Evolutionary conservation across 768 basidiomycete species (phyloP).

Genomic region (Boletus tomentosulus): DNA sequence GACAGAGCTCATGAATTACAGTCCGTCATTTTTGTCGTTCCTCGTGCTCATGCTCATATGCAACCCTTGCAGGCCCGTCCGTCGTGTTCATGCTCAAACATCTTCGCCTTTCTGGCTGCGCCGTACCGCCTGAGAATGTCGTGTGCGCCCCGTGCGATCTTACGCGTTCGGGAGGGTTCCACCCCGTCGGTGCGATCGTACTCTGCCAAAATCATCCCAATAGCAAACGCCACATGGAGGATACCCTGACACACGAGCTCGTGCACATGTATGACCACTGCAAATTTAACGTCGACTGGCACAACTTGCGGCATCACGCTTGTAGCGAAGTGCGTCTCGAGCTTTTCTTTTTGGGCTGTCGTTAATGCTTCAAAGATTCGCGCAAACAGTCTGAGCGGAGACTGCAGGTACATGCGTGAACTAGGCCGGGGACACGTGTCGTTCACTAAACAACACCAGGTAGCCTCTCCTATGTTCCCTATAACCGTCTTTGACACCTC

Average conservation of each 20-base stretch:
- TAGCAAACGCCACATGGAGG: conserved; percentile 84
- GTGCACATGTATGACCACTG: conserved; percentile 95
- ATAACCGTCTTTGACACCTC: conserved; percentile 11
- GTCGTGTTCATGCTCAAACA: conserved; percentile 92
- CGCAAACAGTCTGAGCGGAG: conserved; percentile 90
- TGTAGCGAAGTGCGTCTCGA: conserved; percentile 81
- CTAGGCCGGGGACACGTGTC: conserved; percentile 67
- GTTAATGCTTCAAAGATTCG: conserved; percentile 66
- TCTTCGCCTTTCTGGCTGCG: conserved; percentile 68
- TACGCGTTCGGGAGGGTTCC: conserved; percentile 78
- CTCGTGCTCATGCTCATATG: conserved; percentile 9
- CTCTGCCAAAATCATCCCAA: conserved; percentile 84
- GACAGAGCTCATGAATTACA: conserved; percentile 60
- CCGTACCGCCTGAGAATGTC: conserved; percentile 68
- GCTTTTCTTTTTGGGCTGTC: not conserved
- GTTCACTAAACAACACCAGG: conserved; percentile 95
- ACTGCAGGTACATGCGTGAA: conserved; percentile 86
- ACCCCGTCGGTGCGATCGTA: conserved; percentile 72
- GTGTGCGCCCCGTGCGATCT: conserved; percentile 82
- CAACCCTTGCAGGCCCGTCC: conserved; percentile 58
- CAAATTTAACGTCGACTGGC: conserved; percentile 92
- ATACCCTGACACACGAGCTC: conserved; percentile 90
- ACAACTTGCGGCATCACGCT: conserved; percentile 87
- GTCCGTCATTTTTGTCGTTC: conserved; percentile 40
- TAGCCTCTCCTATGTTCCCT: conserved; percentile 27